Evolutionary conservation across 257 asterid species (phyloP).

Genomic region (Forsythia viridissima): DNA sequence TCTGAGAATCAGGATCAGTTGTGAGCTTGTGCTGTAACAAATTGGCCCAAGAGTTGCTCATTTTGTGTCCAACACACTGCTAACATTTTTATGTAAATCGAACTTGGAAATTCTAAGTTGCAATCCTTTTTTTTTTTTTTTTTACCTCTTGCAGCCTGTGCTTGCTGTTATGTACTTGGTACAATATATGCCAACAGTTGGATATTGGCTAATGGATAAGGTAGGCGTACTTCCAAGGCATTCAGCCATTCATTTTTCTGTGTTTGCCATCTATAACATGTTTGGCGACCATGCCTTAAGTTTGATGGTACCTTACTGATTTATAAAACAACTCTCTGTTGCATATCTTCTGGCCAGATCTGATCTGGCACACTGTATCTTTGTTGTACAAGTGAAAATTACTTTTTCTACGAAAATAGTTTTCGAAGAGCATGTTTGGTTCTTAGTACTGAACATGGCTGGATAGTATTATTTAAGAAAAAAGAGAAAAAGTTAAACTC

Average conservation of each 20-base stretch:
- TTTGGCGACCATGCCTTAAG: constrained; percentile 10
- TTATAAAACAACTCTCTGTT: background rate
- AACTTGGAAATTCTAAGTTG: constrained; percentile 15
- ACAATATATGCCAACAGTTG: constrained; percentile 81
- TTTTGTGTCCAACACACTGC: background rate
- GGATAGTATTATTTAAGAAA: background rate
- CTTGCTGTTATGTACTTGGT: constrained; percentile 89
- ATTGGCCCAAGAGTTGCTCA: constrained; percentile 4
- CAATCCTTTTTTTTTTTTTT: background rate
- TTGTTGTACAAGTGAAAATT: background rate
- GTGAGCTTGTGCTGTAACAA: constrained; percentile 8
- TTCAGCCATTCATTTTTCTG: background rate
- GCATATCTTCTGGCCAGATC: background rate
- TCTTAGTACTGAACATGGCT: background rate
- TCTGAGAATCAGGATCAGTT: background rate
- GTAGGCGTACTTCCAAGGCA: constrained; percentile 32
- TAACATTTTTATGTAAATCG: background rate
- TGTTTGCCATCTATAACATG: background rate
- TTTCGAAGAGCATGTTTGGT: background rate
- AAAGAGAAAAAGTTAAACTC: too few relatives aligned
- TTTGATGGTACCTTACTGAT: background rate
- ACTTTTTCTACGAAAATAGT: background rate
- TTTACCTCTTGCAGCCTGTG: constrained; percentile 75
- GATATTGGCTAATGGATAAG: constrained; percentile 99
- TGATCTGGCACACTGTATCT: background rate